phyloP scores from a whole-genome alignment of 2,329 filamentous ascomycete genomes.

The Pestalotiopsis sp. region DNA sequence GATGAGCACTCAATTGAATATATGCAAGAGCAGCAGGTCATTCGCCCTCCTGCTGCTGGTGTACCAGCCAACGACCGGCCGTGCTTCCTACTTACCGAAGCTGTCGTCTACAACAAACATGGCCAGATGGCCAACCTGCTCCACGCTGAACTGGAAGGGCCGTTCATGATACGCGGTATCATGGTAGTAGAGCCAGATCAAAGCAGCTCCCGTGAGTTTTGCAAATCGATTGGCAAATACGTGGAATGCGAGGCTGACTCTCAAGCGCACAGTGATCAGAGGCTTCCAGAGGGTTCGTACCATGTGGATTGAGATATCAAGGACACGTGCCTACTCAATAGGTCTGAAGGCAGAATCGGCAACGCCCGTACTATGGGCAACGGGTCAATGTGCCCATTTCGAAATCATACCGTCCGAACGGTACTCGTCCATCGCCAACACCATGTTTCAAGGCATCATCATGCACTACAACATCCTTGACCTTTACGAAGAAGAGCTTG shows the following conservation, averaged over 20 bases:
- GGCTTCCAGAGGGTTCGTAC: conserved; percentile 27
- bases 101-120: conserved; percentile 57
- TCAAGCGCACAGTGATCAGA: conserved; percentile 31
- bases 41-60: conserved; percentile 36
- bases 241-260: background rate
- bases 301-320: conserved; percentile 56
- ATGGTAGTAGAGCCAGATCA: conserved; percentile 52
- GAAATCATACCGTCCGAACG: conserved; percentile 60
- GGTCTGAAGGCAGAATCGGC: conserved; percentile 47
- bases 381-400: conserved; percentile 68
- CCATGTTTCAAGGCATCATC: conserved; percentile 64
- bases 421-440: conserved; percentile 58
- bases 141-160: conserved; percentile 58
- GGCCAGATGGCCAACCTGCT: conserved; percentile 63
- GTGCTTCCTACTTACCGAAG: conserved; percentile 62
- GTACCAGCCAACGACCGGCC: conserved; percentile 56
- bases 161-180: conserved; percentile 62
- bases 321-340: conserved; percentile 53
- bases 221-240: no score
- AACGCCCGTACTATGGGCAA: conserved; percentile 65
- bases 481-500: conserved; percentile 47
- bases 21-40: conserved; percentile 34
- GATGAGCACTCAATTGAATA: conserved; percentile 36
- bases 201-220: conserved; percentile 36
- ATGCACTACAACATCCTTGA: conserved; percentile 66